These are phyloP conservation scores for Xylaria sp. DNA, from an alignment of 2,329 filamentous ascomycete genomes.

Conservation along the genomic window DNA sequence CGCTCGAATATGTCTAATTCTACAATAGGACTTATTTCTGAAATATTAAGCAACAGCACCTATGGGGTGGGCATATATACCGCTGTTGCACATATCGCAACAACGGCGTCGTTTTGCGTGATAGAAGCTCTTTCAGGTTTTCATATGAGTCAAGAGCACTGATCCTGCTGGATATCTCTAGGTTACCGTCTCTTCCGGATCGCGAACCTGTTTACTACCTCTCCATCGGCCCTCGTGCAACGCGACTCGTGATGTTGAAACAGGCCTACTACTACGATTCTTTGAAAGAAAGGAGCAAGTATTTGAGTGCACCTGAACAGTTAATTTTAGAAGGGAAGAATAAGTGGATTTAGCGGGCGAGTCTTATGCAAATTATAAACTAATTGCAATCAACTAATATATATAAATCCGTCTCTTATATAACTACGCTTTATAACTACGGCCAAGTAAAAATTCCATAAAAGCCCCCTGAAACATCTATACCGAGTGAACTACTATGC, in stretches of 20 bases:
- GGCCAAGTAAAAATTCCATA: neutral
- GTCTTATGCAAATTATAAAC: neutral
- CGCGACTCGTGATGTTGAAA: neutral
- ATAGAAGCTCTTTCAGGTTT: too few relatives aligned
- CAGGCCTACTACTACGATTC: neutral
- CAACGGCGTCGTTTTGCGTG: too few relatives aligned
- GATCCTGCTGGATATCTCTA: too few relatives aligned
- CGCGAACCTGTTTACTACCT: neutral
- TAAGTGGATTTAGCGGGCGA: neutral
- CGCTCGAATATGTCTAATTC: too few relatives aligned
- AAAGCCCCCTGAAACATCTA: neutral
- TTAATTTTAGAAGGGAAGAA: neutral
- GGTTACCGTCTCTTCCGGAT: too few relatives aligned
- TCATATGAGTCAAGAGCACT: too few relatives aligned
- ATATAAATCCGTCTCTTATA: too few relatives aligned
- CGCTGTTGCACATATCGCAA: too few relatives aligned
- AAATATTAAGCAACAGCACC: too few relatives aligned
- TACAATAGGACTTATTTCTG: too few relatives aligned
- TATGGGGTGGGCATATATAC: too few relatives aligned
- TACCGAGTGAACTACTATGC: too few relatives aligned
- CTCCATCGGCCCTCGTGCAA: neutral
- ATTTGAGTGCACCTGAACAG: neutral
- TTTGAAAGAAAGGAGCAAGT: conserved; percentile 9
- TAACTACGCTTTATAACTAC: neutral
- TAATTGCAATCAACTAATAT: neutral